Evolutionary conservation across 768 basidiomycete species (phyloP).

Genomic region (Lentinula sp.): DNA sequence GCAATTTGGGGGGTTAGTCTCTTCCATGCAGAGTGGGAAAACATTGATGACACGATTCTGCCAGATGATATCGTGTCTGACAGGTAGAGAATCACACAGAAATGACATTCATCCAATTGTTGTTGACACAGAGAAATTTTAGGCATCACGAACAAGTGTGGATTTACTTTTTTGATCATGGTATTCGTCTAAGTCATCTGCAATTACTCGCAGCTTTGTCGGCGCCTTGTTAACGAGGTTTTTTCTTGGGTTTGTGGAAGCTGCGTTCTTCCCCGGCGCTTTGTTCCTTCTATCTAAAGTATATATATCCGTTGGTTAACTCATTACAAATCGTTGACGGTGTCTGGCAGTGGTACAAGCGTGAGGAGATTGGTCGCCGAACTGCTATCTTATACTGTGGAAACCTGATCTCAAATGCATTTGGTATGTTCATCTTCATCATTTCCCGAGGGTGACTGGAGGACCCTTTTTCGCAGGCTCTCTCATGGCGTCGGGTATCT

Average conservation of each 20-base stretch:
- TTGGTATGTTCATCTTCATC: conserved; percentile 23
- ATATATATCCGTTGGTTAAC: not conserved
- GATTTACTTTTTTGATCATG: not conserved
- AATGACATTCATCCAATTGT: not conserved
- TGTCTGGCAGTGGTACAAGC: conserved; percentile 30
- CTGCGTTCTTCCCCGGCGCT: conserved; percentile 40
- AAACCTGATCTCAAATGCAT: conserved; percentile 49
- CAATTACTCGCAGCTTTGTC: conserved; percentile 23
- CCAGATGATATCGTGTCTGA: conserved; percentile 41
- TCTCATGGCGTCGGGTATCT: conserved; percentile 40
- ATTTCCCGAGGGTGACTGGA: not conserved
- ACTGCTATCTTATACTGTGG: conserved; percentile 43
- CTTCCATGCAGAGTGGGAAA: conserved; percentile 11
- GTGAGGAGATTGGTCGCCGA: conserved; percentile 33
- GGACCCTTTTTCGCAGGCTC: conserved; percentile 10
- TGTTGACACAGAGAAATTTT: not conserved
- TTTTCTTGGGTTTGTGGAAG: conserved; percentile 42
- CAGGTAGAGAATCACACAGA: conserved; percentile 17
- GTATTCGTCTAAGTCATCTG: not conserved
- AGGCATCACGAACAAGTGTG: conserved; percentile 24
- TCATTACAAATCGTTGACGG: not conserved
- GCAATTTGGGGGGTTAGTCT: not conserved
- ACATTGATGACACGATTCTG: conserved; percentile 19
- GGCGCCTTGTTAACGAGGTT: conserved; percentile 39
- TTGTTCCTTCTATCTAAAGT: conserved; percentile 22